Percentiles rank a stretch among this genome's conserved stretches.
Evolutionary conservation across 108 stramenopile species (phyloP).

Genomic region (Hondaea fermentalgiana): DNA sequence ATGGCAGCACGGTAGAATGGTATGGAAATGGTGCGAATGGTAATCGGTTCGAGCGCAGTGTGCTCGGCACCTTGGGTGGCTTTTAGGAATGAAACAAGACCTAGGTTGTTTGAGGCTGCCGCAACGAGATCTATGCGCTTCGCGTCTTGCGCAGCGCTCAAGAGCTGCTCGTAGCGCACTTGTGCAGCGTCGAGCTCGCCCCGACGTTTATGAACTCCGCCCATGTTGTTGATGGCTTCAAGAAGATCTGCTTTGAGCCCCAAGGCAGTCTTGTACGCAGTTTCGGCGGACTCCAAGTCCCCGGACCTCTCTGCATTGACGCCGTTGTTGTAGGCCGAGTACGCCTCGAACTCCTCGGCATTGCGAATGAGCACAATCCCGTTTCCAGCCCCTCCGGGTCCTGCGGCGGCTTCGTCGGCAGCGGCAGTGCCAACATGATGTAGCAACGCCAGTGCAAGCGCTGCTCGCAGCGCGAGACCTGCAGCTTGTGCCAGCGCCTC

Average conservation of each 20-base stretch:
- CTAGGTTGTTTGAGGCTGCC: conserved; percentile 25
- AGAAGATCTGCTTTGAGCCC: conserved; percentile 21
- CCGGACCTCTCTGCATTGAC: background rate
- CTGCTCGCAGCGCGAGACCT: no score
- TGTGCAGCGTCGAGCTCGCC: conserved; percentile 20
- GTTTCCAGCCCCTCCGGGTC: no score
- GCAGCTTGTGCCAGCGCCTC: no score
- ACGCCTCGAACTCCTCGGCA: background rate
- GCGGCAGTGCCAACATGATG: no score
- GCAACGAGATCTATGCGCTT: background rate
- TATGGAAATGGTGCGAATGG: background rate
- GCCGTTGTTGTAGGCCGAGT: background rate
- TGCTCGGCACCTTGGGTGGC: conserved; percentile 17
- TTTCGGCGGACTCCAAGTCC: background rate
- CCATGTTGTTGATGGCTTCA: conserved; percentile 32
- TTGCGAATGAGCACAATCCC: background rate
- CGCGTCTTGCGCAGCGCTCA: background rate
- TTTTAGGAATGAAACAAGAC: conserved; percentile 18
- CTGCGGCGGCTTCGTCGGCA: no score
- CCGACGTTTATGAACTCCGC: background rate
- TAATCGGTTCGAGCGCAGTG: background rate
- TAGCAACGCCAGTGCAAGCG: no score
- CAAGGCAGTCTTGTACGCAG: conserved; percentile 17
- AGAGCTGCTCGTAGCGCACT: conserved; percentile 23
- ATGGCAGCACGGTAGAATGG: background rate